These are phyloP conservation scores for Lobosporangium transversale DNA, from an alignment of 192 early-diverging fungal genomes.

Conservation along the genomic window DNA sequence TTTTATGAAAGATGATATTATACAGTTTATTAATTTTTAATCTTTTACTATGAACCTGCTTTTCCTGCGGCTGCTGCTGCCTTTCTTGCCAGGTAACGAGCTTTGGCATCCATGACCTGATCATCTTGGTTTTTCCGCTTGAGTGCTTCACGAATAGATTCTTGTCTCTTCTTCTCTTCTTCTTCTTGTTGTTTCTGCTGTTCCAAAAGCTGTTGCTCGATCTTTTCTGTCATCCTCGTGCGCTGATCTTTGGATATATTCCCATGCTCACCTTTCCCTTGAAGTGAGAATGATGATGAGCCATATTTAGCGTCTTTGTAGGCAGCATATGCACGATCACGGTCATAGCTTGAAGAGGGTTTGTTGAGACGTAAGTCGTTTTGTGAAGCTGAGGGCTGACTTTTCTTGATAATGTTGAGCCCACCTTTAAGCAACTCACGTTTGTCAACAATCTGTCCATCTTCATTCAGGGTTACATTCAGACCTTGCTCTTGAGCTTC, in stretches of 20 bases:
- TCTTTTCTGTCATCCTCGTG: slow-evolving; percentile 52
- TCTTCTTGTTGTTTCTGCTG: slow-evolving; percentile 58
- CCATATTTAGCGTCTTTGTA: slow-evolving; percentile 59
- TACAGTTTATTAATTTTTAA: too few species aligned
- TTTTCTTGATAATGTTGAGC: slow-evolving; percentile 68
- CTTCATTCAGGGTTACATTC: slow-evolving; percentile 72
- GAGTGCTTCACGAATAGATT: slow-evolving; percentile 49
- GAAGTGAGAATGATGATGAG: slow-evolving; percentile 29
- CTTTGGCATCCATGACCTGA: slow-evolving; percentile 58
- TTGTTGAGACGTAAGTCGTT: slow-evolving; percentile 8
- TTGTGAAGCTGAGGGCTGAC: slow-evolving; percentile 18
- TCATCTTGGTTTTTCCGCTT: slow-evolving; percentile 62
- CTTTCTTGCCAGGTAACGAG: slow-evolving; percentile 61
- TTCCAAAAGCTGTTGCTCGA: slow-evolving; percentile 64
- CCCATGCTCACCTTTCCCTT: slow-evolving; percentile 7
- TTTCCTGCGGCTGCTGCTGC: slow-evolving; percentile 17
- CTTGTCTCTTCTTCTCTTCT: slow-evolving; percentile 62
- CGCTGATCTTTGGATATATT: slow-evolving; percentile 37
- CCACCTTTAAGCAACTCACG: slow-evolving; percentile 75
- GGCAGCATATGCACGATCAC: slow-evolving; percentile 52
- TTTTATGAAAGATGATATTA: too few species aligned
- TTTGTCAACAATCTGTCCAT: slow-evolving; percentile 80
- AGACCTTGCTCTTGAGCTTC: slow-evolving; percentile 57
- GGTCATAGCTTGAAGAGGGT: slow-evolving; percentile 24
- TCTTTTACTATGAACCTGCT: slow-evolving; percentile 6